phyloP scores from a whole-genome alignment of 768 basidiomycete genomes.

The Termitomyces sp. region DNA sequence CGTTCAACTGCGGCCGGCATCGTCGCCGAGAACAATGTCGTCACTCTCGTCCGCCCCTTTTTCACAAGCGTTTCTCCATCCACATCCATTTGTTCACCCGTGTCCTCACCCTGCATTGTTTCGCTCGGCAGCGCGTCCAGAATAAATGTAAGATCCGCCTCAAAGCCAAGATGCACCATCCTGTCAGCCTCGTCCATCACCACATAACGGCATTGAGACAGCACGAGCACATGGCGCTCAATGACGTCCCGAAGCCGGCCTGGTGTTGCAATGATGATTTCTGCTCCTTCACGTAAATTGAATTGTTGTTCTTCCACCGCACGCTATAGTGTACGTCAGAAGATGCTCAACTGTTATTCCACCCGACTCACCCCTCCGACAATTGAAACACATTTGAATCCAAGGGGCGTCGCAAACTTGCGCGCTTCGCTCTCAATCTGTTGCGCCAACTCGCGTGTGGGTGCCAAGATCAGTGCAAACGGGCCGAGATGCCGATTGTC shows the following conservation, averaged over 20 bases:
- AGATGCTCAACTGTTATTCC: background rate
- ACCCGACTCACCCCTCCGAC: conserved; percentile 80
- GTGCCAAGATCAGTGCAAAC: conserved; percentile 87
- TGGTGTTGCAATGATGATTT: conserved; percentile 98
- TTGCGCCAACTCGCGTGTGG: conserved; percentile 97
- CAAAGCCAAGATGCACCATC: conserved; percentile 98
- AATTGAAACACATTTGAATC: conserved; percentile 93
- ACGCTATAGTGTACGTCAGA: conserved; percentile 39
- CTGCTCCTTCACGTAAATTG: conserved; percentile 95
- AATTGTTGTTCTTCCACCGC: conserved; percentile 98
- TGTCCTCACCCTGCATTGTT: conserved; percentile 82
- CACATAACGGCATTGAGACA: conserved; percentile 95
- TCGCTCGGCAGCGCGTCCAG: conserved; percentile 87
- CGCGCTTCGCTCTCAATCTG: conserved; percentile 92
- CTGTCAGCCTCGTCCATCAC: conserved; percentile 99
- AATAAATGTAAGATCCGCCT: conserved; percentile 90
- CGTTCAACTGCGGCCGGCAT: conserved; percentile 98
- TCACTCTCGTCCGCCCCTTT: conserved; percentile 84
- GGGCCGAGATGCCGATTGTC: conserved; percentile 94
- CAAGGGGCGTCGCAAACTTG: conserved; percentile 87
- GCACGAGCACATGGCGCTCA: conserved; percentile 90
- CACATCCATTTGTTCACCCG: conserved; percentile 71
- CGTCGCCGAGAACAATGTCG: conserved; percentile 95
- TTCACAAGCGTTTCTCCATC: conserved; percentile 62
- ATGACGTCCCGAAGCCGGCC: conserved; percentile 98